These are phyloP conservation scores for Solanum gandarillasii DNA, from an alignment of 257 asterid genomes.

Conservation along the genomic window DNA sequence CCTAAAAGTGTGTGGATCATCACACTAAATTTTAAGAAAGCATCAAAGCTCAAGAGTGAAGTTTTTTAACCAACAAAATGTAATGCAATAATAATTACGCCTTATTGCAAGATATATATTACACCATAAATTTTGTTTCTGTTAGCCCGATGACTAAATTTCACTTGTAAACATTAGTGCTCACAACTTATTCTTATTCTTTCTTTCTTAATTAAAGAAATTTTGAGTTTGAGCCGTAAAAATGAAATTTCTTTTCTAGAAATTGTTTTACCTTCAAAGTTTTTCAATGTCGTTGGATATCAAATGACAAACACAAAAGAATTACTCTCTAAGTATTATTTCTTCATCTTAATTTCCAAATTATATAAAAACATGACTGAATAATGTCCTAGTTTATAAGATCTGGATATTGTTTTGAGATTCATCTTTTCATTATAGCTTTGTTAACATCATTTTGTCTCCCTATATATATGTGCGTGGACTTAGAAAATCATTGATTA, in stretches of 20 bases:
- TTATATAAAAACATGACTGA: not conserved
- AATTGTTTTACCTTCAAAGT: not conserved
- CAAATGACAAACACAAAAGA: not conserved
- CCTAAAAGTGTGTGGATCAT: not conserved
- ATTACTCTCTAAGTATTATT: not conserved
- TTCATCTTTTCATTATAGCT: not conserved
- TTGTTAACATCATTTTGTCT: not conserved
- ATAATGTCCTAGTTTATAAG: not conserved
- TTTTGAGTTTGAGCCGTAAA: too few species aligned
- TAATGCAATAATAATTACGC: not conserved
- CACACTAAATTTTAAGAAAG: not conserved
- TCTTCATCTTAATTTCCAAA: not conserved
- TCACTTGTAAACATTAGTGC: not conserved
- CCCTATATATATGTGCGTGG: not conserved
- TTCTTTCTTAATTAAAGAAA: not conserved
- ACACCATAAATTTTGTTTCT: not conserved
- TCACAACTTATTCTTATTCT: not conserved
- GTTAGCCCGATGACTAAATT: not conserved
- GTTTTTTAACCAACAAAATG: not conserved
- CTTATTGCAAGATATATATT: not conserved
- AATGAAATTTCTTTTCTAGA: too few species aligned
- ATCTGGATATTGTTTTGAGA: not conserved
- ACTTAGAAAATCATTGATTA: not conserved
- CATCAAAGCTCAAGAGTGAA: not conserved
- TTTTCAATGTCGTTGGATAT: not conserved